Conservation (phyloP, 306 rosid species). For the Ceratonia siliqua region DNA sequence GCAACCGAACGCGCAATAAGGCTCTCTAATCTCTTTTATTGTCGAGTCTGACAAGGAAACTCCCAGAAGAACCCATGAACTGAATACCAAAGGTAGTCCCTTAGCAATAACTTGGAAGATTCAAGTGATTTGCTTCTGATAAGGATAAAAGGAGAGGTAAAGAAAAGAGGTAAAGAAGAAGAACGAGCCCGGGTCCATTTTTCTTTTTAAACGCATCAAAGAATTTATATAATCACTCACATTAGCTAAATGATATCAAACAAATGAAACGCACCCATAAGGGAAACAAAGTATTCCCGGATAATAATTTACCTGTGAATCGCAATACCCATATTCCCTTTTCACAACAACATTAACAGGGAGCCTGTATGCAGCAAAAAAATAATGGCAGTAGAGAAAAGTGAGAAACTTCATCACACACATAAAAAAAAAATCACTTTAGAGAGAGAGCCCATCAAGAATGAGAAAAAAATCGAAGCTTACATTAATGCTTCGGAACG, state of each 20-base stretch:
- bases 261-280: not conserved
- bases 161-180: not conserved
- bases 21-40: not conserved
- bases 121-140: not conserved
- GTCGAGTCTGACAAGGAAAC: not conserved
- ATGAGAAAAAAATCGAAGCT: not conserved
- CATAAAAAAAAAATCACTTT: not conserved
- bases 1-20: not conserved
- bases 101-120: not conserved
- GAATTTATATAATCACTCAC: not conserved
- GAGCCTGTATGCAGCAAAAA: constrained; percentile 21
- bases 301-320: constrained; percentile 41
- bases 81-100: not conserved
- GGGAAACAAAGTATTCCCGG: not conserved
- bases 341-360: constrained; percentile 24
- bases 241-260: not conserved
- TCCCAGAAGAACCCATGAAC: not conserved
- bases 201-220: not conserved
- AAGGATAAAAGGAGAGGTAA: not conserved
- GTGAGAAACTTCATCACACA: not conserved
- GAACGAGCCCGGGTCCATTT: not conserved
- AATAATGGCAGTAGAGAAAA: not conserved
- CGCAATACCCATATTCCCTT: constrained; percentile 25
- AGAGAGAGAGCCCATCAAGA: not conserved
- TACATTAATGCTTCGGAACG: not conserved